Evolutionary conservation across 2,329 filamentous ascomycete genomes (phyloP), one percentile per base, ranked within the genome.

Genomic region (Seiridium cupressi): DNA sequence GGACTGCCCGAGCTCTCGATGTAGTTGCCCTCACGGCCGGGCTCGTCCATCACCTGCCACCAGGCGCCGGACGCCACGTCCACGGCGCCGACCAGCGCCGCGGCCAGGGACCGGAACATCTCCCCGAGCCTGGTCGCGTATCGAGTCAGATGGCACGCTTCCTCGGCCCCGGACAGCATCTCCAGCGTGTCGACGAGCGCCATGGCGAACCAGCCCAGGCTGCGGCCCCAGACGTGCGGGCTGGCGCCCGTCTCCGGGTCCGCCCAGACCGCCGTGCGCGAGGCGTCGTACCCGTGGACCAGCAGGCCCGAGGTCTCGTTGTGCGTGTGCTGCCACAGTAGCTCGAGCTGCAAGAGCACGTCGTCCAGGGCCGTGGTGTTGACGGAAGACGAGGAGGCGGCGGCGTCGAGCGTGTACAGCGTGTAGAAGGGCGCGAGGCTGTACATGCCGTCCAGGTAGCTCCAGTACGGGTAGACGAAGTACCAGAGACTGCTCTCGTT

Each of bases 391-490:
- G 9, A 11, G 31, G n/a, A 8, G 9, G 49, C 9, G 2, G 46
- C 31, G 3, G 42, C 36, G 35, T 72, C 72, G 1, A 70, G 59
- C 1, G 76, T 64, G 48, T 73, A 72, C 3, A 60, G 55, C 2
- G 64, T 65, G 62, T 69, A 70, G 64, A 79, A 84, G 0, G 80
- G 77, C 6, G 76, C 72, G 8, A 79, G 71, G 0, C 79, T 81
- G 72, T 77, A 83, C 76, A 83, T 81, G 60, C 81, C 81, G 62
- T 85, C 82, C 3, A 83, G 71, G 63, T 83, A 84, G 65, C 78
- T 81, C 75, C 80, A 80, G 57, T 83, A 72, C 1, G 79, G 80
- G 62, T 84, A 84, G 1, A 68, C 65, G 58, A 64, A 76, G 57
- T 76, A 77, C 74, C 74, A 76, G 3, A 76, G 59, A 0, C 75